Evolutionary conservation across 2,329 filamentous ascomycete genomes (phyloP).

Genomic region (Trichoderma endophyticum): DNA sequence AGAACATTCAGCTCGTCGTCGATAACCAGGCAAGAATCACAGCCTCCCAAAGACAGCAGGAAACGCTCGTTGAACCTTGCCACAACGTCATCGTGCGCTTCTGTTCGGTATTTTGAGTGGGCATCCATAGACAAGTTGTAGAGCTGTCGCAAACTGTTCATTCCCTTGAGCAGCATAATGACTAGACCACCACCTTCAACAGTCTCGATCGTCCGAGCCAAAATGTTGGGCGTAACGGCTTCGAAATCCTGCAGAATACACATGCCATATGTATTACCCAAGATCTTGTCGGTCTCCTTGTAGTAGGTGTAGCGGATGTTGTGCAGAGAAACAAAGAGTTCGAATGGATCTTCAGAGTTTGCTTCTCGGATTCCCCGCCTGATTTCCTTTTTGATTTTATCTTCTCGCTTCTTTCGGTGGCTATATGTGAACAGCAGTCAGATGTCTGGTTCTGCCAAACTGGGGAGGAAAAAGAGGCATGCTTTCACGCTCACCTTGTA

Average conservation of each 20-base stretch:
- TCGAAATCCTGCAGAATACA: constrained; percentile 98
- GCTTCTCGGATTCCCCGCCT: constrained; percentile 90
- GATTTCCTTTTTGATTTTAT: constrained; percentile 98
- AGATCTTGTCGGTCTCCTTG: constrained; percentile 98
- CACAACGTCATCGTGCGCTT: constrained; percentile 91
- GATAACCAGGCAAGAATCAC: constrained; percentile 89
- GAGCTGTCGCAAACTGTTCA: constrained; percentile 94
- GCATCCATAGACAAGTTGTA: constrained; percentile 98
- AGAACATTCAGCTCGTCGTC: constrained; percentile 97
- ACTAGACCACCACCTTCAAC: constrained; percentile 95
- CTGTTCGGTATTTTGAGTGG: constrained; percentile 91
- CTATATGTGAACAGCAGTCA: neutral
- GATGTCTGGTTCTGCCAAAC: neutral
- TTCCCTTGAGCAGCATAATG: constrained; percentile 85
- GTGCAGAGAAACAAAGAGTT: constrained; percentile 92
- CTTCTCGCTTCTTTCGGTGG: constrained; percentile 96
- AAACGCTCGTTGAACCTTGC: constrained; percentile 98
- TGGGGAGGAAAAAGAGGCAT: neutral
- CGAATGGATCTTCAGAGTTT: constrained; percentile 92
- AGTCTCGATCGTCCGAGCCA: constrained; percentile 93
- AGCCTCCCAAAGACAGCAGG: constrained; percentile 90
- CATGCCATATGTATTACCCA: constrained; percentile 98
- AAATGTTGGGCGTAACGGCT: constrained; percentile 92
- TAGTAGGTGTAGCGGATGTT: constrained; percentile 99
- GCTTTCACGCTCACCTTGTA: constrained; percentile 55